These are phyloP conservation scores for Aspergillus fructus DNA, from an alignment of 2,329 filamentous ascomycete genomes.

Conservation along the genomic window DNA sequence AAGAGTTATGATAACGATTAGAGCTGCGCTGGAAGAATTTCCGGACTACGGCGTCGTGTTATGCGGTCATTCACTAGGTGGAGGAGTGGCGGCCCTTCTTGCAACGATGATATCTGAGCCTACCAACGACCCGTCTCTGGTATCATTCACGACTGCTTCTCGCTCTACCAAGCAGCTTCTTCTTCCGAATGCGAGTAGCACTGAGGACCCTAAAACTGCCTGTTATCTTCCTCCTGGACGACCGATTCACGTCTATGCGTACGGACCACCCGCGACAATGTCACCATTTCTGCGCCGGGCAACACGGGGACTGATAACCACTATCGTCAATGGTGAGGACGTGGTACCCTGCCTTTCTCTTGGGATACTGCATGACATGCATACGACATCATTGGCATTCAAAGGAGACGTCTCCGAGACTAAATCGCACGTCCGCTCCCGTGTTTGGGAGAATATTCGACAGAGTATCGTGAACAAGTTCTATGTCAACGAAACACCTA, in stretches of 20 bases:
- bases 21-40: slow-evolving; percentile 65
- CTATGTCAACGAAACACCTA: slow-evolving; percentile 51
- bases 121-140: slow-evolving; percentile 46
- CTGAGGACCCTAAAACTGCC: slow-evolving; percentile 20
- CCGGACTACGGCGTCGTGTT: slow-evolving; percentile 68
- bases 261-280: slow-evolving; percentile 72
- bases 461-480: slow-evolving; percentile 63
- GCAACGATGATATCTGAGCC: slow-evolving; percentile 71
- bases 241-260: slow-evolving; percentile 76
- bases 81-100: slow-evolving; percentile 67
- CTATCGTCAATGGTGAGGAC: slow-evolving; percentile 70
- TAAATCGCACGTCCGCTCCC: slow-evolving; percentile 64
- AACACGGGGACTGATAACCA: slow-evolving; percentile 73
- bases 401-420: slow-evolving; percentile 69
- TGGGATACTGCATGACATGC: slow-evolving; percentile 72
- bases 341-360: slow-evolving; percentile 72
- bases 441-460: slow-evolving; percentile 65
- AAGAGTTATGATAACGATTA: slow-evolving; percentile 64
- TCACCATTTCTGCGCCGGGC: slow-evolving; percentile 67
- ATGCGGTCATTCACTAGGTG: slow-evolving; percentile 69
- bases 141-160: slow-evolving; percentile 63
- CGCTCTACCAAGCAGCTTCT: slow-evolving; percentile 32
- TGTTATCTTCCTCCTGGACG: slow-evolving; percentile 64
- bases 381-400: slow-evolving; percentile 69
- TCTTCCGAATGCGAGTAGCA: slow-evolving; percentile 1